These are phyloP conservation scores for Diplodia mutila DNA, from an alignment of 2,329 filamentous ascomycete genomes.

Conservation along the genomic window DNA sequence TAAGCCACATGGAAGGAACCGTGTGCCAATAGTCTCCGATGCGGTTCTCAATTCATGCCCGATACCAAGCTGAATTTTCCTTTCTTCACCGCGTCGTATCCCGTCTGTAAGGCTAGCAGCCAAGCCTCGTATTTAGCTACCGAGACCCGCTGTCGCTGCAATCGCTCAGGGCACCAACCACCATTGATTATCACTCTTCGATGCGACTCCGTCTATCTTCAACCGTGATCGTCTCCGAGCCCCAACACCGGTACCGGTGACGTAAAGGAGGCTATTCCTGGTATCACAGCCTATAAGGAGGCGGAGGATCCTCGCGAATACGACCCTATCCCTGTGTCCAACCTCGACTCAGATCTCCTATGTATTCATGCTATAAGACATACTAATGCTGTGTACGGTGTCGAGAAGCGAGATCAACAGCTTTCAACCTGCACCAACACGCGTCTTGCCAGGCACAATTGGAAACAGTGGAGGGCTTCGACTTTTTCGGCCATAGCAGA, in stretches of 20 bases:
- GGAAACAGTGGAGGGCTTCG: neutral
- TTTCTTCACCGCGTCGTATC: constrained; percentile 9
- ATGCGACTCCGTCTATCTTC: neutral
- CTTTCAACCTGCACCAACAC: neutral
- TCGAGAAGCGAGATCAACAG: constrained; percentile 4
- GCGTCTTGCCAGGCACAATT: neutral
- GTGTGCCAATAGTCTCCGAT: neutral
- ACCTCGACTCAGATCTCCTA: neutral
- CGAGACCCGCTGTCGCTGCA: constrained; percentile 1
- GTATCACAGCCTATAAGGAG: constrained; percentile 13
- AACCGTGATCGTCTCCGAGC: neutral
- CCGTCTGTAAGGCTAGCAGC: constrained; percentile 11
- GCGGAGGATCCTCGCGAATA: constrained; percentile 15
- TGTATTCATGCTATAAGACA: constrained; percentile 3
- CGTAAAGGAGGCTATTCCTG: constrained; percentile 12
- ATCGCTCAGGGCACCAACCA: neutral
- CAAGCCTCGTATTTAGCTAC: constrained; percentile 14
- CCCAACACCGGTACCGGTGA: constrained; percentile 4
- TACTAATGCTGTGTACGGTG: constrained; percentile 16
- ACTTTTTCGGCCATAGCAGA: neutral
- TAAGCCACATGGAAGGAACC: neutral
- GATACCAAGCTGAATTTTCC: neutral
- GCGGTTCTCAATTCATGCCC: neutral
- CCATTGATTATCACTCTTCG: neutral
- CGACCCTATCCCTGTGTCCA: neutral